Percentiles rank a stretch among this genome's conserved stretches.
phyloP scores from a whole-genome alignment of 345 rosid genomes.

The Eucalyptus dawsonii region DNA sequence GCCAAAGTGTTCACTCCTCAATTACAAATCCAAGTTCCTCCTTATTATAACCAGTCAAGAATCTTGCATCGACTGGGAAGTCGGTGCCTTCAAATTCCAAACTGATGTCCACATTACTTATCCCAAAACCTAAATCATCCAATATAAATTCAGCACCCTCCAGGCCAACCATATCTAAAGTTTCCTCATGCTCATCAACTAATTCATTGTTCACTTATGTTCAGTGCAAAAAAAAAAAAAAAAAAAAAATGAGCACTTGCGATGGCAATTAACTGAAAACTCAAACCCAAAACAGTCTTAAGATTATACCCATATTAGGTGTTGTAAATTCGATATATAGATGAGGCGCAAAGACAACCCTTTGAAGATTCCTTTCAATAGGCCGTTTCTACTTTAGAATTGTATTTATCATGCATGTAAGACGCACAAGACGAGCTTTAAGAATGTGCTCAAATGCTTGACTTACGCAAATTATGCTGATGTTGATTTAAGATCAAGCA shows the following conservation, averaged over 20 bases:
- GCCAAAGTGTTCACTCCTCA: too few species aligned
- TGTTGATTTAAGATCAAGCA: not conserved
- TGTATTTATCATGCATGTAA: not conserved
- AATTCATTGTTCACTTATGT: too few species aligned
- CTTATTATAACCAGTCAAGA: rapidly evolving
- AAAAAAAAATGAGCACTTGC: not conserved
- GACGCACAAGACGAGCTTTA: not conserved
- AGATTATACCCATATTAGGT: too few species aligned
- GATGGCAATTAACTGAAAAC: not conserved
- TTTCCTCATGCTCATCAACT: too few species aligned
- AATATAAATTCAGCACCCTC: too few species aligned
- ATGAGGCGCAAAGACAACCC: too few species aligned
- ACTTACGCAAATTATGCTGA: not conserved
- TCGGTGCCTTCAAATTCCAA: too few species aligned
- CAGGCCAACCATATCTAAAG: not conserved
- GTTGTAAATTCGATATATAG: too few species aligned
- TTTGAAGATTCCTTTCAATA: not conserved
- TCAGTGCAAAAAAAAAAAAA: rapidly evolving
- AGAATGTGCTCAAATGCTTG: not conserved
- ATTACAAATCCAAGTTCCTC: too few species aligned
- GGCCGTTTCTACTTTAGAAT: not conserved
- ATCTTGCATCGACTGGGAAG: too few species aligned
- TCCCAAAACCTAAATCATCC: too few species aligned
- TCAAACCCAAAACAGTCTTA: not conserved
- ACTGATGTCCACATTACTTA: too few species aligned